Evolutionary conservation across 2,329 filamentous ascomycete species (phyloP), one percentile per base, ranked within the genome.

Genomic region (Ophiostoma montium): DNA sequence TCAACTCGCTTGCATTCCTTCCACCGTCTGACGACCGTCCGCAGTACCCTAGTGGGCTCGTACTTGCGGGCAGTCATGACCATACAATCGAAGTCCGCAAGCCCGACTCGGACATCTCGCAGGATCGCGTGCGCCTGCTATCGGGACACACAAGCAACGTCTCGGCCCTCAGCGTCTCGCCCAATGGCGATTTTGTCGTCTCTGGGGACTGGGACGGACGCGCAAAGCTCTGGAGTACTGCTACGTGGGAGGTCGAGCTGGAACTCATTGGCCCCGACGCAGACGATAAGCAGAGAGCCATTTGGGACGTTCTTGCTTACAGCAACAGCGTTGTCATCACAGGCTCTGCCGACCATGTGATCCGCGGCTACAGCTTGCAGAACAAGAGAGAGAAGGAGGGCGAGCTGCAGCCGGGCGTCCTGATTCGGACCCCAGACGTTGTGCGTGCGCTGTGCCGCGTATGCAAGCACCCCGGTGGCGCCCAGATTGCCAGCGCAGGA

Each of bases 161-260:
- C 42, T 95, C 90, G 63, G 76, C 89, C 9, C 67, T 98, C 41
- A 86, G 94, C 59, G 81, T 86, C 15, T 82, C 82, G 46, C 76
- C 82, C 1, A 75, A 80, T 52, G 83, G 82, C 2, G 76, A 69
- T 42, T 86, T 80, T 62, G 72, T 96, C 36, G 81, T 95, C 43
- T 96, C 90, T 56, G 92, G 90, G 31, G 86, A 89, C 58, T 98
- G 92, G 92, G 92, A 98, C 64, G 78, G 78, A 30, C 84, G 88
- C 55, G 89, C 87, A 27, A 82, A 87, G 49, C 69, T 96, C 47
- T 98, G 92, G 92, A 75, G 74, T 54, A 70, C 92, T n/a, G 77
- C 78, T 36, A 88, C 83, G 56, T 95, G 90, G 86, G 87, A 94
- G 60, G 77, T 77, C 10, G 77, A 84, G 55, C 67, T 80, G 31